Conservation (phyloP, 768 basidiomycete species). For the Mycena galericulata region DNA sequence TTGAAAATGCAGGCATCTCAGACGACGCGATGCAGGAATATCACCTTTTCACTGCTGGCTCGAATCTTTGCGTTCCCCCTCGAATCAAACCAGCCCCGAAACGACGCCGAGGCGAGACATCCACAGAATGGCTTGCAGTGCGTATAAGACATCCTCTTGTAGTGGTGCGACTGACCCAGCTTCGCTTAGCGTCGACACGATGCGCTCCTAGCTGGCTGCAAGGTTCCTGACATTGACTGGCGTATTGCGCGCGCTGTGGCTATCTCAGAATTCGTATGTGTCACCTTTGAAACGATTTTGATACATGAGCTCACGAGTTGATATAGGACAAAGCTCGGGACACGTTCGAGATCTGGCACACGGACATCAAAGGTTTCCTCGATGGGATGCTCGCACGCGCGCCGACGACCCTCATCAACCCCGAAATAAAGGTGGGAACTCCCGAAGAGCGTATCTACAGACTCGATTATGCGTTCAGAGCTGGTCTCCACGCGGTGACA, state of each 20-base stretch:
- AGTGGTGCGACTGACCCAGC: too few relatives aligned
- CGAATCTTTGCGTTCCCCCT: slow-evolving; percentile 24
- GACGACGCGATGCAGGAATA: slow-evolving; percentile 26
- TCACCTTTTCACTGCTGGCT: slow-evolving; percentile 6
- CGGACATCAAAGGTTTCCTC: slow-evolving; percentile 9
- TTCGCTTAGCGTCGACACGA: slow-evolving; percentile 14
- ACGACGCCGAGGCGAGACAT: slow-evolving; percentile 22
- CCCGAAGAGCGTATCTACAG: neutral
- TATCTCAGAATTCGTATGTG: slow-evolving; percentile 29
- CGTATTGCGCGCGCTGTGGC: slow-evolving; percentile 25
- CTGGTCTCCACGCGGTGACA: slow-evolving; percentile 6
- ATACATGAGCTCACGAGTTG: neutral
- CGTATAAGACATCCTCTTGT: too few relatives aligned
- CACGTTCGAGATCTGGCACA: slow-evolving; percentile 17
- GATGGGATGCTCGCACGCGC: neutral
- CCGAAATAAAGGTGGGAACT: slow-evolving; percentile 6
- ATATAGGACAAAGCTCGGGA: slow-evolving; percentile 25
- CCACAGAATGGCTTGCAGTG: slow-evolving; percentile 29
- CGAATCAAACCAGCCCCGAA: slow-evolving; percentile 27
- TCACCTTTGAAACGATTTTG: neutral
- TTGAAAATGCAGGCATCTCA: slow-evolving; percentile 5
- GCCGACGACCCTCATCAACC: slow-evolving; percentile 17
- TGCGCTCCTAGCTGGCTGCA: slow-evolving; percentile 21
- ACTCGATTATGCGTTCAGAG: slow-evolving; percentile 21
- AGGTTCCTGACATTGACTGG: slow-evolving; percentile 32